Evolutionary conservation across 1,284 basidiomycete genomes (phyloP).

Genomic region (Leccinum pseudoinsigne): DNA sequence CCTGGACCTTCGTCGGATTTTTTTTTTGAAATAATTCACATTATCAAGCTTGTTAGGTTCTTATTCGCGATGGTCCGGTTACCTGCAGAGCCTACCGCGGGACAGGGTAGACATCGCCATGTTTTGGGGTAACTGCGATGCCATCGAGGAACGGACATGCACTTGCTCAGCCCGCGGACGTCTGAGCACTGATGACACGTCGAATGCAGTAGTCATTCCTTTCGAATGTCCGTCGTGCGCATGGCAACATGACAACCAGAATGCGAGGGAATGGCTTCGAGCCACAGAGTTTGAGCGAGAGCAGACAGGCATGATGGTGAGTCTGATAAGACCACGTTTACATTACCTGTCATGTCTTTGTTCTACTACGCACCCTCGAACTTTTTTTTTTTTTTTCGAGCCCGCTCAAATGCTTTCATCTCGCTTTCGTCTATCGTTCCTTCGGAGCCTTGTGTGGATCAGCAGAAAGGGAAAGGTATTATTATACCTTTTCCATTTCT

Average conservation of each 20-base stretch:
- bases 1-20: conserved; percentile 2
- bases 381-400: conserved; percentile 3
- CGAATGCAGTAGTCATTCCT: conserved; percentile 7
- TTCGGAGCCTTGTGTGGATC: conserved; percentile 17
- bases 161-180: conserved; percentile 17
- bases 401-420: conserved; percentile 13
- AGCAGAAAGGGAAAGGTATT: conserved; percentile 1
- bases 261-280: conserved; percentile 44
- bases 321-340: conserved; percentile 18
- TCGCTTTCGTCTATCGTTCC: conserved; percentile 4
- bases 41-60: conserved; percentile 39
- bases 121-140: conserved; percentile 53
- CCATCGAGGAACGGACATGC: conserved; percentile 17
- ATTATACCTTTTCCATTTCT: conserved; percentile 8
- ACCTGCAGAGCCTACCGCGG: conserved; percentile 63
- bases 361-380: background rate
- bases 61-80: conserved; percentile 63
- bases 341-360: conserved; percentile 2
- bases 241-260: conserved; percentile 36
- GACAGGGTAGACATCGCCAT: conserved; percentile 56
- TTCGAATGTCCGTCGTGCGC: conserved; percentile 23
- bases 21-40: conserved; percentile 15
- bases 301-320: conserved; percentile 29
- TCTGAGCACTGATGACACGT: conserved; percentile 7
- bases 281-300: conserved; percentile 46